Evolutionary conservation across 257 asterid species (phyloP), one percentile per base, ranked within the genome.

Genomic region (Solanum etuberosum): DNA sequence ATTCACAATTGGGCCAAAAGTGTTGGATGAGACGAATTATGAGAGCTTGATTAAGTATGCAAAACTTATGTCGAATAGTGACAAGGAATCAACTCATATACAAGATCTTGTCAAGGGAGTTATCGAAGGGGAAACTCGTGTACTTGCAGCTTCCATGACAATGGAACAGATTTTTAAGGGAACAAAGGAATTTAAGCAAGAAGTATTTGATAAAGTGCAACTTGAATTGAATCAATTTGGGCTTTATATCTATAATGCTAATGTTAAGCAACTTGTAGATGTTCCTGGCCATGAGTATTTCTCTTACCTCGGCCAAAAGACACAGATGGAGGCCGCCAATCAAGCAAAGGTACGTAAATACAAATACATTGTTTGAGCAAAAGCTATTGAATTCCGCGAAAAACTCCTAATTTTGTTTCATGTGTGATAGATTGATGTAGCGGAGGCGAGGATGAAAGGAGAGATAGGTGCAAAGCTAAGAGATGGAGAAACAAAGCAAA

Each of bases 51-150:
- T 85, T 42, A 93, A 90, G 90, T 94, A 92, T n/a, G 96, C 96
- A 57, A 91, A 88, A 89, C 98, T 94, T 85, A 89, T 94, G 10
- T 89, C 96, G 1, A 90, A 93, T 7, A 94, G 91, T 63, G 93
- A 93, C 67, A 92, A 91, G 87, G 89, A 85, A 73, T 93, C 98
- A 7, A 72, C 86, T 78, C 96, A 94, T 15, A 92, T 93, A 16
- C 90, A 83, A 1, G 94, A 92, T 8, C 94, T 94, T 4, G 96
- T 92, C 87, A 92, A 91, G 94, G 96, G 98, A 1, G 77, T 94
- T 15, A 93, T 94, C 35, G 98, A 93, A 43, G 98, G 98, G 0
- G 98, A 94, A 89, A 94, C 98, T 8, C 90, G 98, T 0, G 98
- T 94, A 5, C 87, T 93, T 1, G 95, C 95, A 0, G 96, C 98